Evolutionary conservation across 306 rosid genomes (phyloP), one percentile per base, ranked within the genome.

Genomic region (Fragaria nilgerrensis): DNA sequence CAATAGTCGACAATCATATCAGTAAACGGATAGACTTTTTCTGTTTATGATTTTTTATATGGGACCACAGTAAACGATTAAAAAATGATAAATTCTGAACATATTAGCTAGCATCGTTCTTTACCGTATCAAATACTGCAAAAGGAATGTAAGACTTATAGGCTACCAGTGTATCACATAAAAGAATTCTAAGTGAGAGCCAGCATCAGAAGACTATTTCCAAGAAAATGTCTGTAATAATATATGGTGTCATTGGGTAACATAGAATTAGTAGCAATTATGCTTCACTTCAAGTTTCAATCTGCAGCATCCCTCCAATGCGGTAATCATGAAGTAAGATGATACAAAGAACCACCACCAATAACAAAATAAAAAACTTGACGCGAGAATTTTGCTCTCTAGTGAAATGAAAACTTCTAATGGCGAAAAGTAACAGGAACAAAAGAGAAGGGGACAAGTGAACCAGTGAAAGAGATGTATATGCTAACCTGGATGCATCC

Each of bases 401-500:
- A 4, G 32, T 9, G 61, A 25, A 61, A 58, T 53, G 61, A 19
- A 20, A 7, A 53, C 12, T 49, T 14, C n/a, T 17, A 52, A 7
- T 52, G 23, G 58, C n/a, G 11, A 20, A 53, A 56, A 23, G 9
- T 61, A 14, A 27, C 1, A 29, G 27, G 63, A 55, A 34, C 69
- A 77, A 62, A 78, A 55, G 13, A 37, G 78, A 13, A 62, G 59
- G 59, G 45, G 49, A 44, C 11, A 58, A 14, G 32, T 23, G 20
- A 36, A 66, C 45, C 75, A 70, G 70, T 56, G 17, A 67, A 27
- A 72, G 17, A 73, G 25, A 52, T 62, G 48, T 81, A 1, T 23
- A 37, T 13, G 75, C 71, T 74, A 80, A 92, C 97, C 96, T 90
- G 98, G 43, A 95, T 77, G 88, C 93, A 89, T 81, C 97, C 98